Evolutionary conservation across 306 rosid genomes (phyloP), one percentile per base, ranked within the genome.

Genomic region (Luffa aegyptiaca): DNA sequence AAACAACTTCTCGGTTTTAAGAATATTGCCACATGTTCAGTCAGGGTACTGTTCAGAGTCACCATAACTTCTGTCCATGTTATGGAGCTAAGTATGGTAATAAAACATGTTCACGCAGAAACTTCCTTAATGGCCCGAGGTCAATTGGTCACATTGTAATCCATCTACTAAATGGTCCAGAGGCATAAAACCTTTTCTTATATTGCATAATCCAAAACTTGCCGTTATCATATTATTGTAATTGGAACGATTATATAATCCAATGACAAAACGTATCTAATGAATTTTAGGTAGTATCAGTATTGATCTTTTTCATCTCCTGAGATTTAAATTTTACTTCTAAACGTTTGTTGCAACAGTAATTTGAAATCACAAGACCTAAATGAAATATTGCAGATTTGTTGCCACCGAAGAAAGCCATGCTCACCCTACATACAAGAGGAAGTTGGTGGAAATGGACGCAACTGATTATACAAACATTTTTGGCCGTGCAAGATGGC

Each of bases 401-500:
- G 62, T 92, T n/a, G 98, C 97, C 52, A 90, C 97, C 4, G 78
- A 82, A 69, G 98, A 94, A 87, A 92, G 98, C 89, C 3, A 83
- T 83, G 98, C 97, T 68, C 94, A 94, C 81, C 93, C 96, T 8
- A 44, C 84, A 39, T 94, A 88, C 90, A 94, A 94, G 87, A 88
- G 87, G 82, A 88, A 87, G 86, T 70, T 94, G 80, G 63, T 94
- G 39, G 96, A 94, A 72, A 31, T 83, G 52, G 88, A 88, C 10
- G 84, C 88, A 80, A 94, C 98, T 2, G 94, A 82, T 52, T 87
- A 89, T 79, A 92, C 98, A 0, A 77, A 88, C 80, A 83, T 92
- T 58, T 92, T 90, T 51, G 98, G 98, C 33, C 89, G 94, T 58
- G 94, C 91, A 37, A 90, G 98, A 76, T 94, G 97, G 96, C 96